phyloP scores from a whole-genome alignment of 768 basidiomycete species.

The Dioszegia hungarica region DNA sequence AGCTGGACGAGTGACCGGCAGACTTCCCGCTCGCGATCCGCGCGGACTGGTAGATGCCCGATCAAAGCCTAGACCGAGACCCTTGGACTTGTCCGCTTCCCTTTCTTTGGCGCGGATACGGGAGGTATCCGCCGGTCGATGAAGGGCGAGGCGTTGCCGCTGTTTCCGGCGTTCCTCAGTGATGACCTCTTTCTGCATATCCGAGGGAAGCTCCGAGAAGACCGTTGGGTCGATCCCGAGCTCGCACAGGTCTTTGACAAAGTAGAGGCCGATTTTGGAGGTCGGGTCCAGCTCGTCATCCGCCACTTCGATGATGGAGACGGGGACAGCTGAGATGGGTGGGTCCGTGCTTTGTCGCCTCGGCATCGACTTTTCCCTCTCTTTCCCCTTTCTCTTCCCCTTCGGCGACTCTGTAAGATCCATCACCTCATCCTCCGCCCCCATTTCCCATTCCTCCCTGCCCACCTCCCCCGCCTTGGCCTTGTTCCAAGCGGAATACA shows the following conservation, averaged over 20 bases:
- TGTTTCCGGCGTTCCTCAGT: slow-evolving; percentile 41
- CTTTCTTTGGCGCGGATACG: slow-evolving; percentile 16
- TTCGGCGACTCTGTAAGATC: slow-evolving; percentile 14
- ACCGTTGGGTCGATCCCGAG: slow-evolving; percentile 71
- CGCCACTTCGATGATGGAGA: neutral
- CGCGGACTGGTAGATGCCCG: slow-evolving; percentile 32
- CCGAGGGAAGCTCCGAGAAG: slow-evolving; percentile 61
- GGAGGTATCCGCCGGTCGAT: slow-evolving; percentile 21
- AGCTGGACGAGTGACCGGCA: slow-evolving; percentile 11
- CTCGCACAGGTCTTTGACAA: slow-evolving; percentile 58
- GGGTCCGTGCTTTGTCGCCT: neutral
- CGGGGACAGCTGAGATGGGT: neutral
- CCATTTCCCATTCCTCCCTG: neutral
- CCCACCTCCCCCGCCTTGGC: slow-evolving; percentile 8
- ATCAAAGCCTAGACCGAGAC: slow-evolving; percentile 17
- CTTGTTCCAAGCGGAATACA: slow-evolving; percentile 32
- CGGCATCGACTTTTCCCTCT: neutral
- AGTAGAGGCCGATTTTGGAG: slow-evolving; percentile 51
- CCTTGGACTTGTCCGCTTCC: slow-evolving; percentile 3
- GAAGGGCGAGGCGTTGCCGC: slow-evolving; percentile 23
- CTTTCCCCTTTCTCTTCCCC: slow-evolving; percentile 3
- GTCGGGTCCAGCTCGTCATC: slow-evolving; percentile 11
- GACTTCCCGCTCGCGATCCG: slow-evolving; percentile 52
- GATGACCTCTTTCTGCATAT: slow-evolving; percentile 71
- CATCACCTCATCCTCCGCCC: slow-evolving; percentile 13